These are phyloP conservation scores for Candida boleticola DNA, from an alignment of 805 yeast species.

Conservation along the genomic window DNA sequence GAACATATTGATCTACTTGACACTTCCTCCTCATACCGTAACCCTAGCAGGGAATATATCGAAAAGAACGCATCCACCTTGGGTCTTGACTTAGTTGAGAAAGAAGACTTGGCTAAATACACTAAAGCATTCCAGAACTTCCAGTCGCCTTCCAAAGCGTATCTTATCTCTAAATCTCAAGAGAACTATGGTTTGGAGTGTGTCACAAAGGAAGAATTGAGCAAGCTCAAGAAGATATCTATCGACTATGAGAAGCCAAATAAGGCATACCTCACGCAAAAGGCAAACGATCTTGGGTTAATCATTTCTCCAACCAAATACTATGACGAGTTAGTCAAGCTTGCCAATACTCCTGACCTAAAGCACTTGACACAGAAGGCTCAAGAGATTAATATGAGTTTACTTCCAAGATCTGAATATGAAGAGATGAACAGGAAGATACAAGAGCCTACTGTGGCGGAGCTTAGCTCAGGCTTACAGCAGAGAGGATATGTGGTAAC, in stretches of 20 bases:
- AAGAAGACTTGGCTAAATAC: slow-evolving; percentile 16
- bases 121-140: slow-evolving; percentile 11
- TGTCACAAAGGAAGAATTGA: slow-evolving; percentile 16
- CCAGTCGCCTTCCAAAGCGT: slow-evolving; percentile 22
- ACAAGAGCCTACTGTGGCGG: slow-evolving; percentile 6
- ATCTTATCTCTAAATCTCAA: slow-evolving; percentile 20
- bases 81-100: slow-evolving; percentile 12
- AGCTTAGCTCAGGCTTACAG: slow-evolving; percentile 5
- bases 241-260: slow-evolving; percentile 32
- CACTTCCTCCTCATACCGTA: slow-evolving; percentile 11
- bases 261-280: slow-evolving; percentile 28
- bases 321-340: slow-evolving; percentile 29
- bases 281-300: slow-evolving; percentile 35
- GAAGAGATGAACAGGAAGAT: neutral
- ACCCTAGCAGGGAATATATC: slow-evolving; percentile 24
- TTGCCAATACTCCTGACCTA: slow-evolving; percentile 21
- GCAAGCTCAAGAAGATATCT: slow-evolving; percentile 14
- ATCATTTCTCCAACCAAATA: slow-evolving; percentile 26
- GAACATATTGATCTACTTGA: slow-evolving; percentile 18
- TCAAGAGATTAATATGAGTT: slow-evolving; percentile 6
- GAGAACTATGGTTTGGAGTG: slow-evolving; percentile 14
- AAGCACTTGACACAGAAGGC: slow-evolving; percentile 25
- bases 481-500: neutral
- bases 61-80: slow-evolving; percentile 8
- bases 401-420: slow-evolving; percentile 12